Evolutionary conservation across 208 protist genomes (phyloP).

Genomic region (Leishmania amazonensis): DNA sequence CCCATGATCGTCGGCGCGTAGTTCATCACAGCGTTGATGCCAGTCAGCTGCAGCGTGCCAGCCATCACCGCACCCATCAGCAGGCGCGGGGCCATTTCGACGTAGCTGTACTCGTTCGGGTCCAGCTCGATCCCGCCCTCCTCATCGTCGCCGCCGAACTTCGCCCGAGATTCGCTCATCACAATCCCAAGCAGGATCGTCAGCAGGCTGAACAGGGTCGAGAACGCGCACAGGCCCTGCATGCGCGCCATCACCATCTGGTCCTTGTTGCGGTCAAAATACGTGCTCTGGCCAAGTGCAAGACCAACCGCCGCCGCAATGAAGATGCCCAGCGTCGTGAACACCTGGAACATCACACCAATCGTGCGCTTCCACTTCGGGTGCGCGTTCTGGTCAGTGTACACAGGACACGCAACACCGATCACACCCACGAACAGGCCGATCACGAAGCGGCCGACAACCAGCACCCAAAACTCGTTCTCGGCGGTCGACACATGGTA

Average conservation of each 20-base stretch:
- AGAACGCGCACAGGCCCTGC: constrained; percentile 69
- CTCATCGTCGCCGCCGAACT: constrained; percentile 24
- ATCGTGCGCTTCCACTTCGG: constrained; percentile 57
- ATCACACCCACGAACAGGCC: constrained; percentile 75
- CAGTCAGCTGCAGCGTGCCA: constrained; percentile 80
- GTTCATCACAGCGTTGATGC: constrained; percentile 89
- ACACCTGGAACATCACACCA: constrained; percentile 83
- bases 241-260: constrained; percentile 57
- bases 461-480: constrained; percentile 74
- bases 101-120: constrained; percentile 53
- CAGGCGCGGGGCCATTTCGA: constrained; percentile 50
- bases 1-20: constrained; percentile 85
- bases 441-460: constrained; percentile 71
- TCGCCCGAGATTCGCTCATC: constrained; percentile 22
- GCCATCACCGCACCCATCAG: constrained; percentile 56
- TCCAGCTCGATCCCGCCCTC: constrained; percentile 17
- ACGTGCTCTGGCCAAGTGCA: constrained; percentile 49
- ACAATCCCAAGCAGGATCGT: constrained; percentile 37
- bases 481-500: constrained; percentile 55
- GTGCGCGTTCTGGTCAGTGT: constrained; percentile 69
- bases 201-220: constrained; percentile 58
- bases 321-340: constrained; percentile 85
- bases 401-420: constrained; percentile 72
- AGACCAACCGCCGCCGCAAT: constrained; percentile 71
- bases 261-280: constrained; percentile 33